Evolutionary conservation across 208 protist genomes (phyloP), one percentile per base, ranked within the genome.

Genomic region (Trypanosoma cruzi): DNA sequence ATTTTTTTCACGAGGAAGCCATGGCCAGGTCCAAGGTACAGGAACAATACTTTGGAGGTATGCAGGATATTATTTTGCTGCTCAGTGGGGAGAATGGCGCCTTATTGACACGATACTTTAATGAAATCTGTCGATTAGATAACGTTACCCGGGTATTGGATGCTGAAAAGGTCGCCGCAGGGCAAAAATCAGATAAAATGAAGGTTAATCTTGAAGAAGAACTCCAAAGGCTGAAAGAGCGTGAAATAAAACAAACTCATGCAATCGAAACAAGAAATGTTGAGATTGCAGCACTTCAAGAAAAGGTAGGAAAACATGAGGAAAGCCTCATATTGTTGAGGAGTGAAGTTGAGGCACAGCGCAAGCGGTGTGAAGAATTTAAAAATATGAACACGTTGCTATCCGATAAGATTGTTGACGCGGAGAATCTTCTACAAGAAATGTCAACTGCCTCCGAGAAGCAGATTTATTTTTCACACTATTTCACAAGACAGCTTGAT

Each of bases 1-100:
- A 74, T 44, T n/a, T 70, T 48, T 10, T 60, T 18, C 14, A 44
- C 34, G 36, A 68, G 56, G 70, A 77, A 49, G 49, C n/a, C 5
- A 10, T 42, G 40, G 20, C 22, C 34, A 59, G 71, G 31, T 36
- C 48, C 28, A 29, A 49, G n/a, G 48, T 71, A 53, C 4, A n/a
- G 13, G 32, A 73, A 18, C 14, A 62, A n/a, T 65, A 7, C 7
- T 58, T 48, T 37, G 49, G 53, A 16, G 75, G 80, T 53, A 36
- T 80, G 0, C 7, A 18, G n/a, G 32, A 55, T 29, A 32, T 79
- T 24, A 37, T 72, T 36, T 58, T 64, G 1, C 49, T 36, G 50
- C 14, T 53, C 28, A 37, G 1, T 34, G 18, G 36, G 7, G 31
- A 28, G 10, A 42, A n/a, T 26, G 13, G 0, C 2, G 18, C 13